These are phyloP conservation scores for Byssochlamys sp. DNA, from an alignment of 2,329 filamentous ascomycete genomes.

Conservation along the genomic window DNA sequence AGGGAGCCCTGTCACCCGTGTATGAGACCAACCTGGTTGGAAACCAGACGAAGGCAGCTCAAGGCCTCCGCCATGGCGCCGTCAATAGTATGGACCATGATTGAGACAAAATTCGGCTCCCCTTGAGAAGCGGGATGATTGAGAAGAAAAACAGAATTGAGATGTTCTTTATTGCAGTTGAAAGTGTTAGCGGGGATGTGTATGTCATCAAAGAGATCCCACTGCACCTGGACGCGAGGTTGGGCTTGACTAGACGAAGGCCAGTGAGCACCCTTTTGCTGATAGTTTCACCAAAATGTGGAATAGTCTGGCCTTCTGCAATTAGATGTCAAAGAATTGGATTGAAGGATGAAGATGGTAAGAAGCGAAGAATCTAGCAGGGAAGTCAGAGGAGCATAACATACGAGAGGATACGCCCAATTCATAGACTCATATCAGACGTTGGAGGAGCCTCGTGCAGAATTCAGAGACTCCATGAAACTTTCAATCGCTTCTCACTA, in stretches of 20 bases:
- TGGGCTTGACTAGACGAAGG: neutral
- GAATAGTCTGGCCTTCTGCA: neutral
- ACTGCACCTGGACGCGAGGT: neutral
- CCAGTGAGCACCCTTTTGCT: neutral
- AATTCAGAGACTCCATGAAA: too few species aligned
- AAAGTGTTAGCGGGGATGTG: neutral
- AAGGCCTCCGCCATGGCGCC: constrained; percentile 21
- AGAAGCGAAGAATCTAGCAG: neutral
- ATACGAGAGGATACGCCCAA: neutral
- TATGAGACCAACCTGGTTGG: constrained; percentile 17
- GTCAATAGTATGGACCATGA: constrained; percentile 16
- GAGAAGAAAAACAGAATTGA: neutral
- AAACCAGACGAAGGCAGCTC: constrained; percentile 15
- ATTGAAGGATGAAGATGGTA: neutral
- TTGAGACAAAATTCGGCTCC: neutral
- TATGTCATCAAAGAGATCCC: neutral
- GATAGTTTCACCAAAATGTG: neutral
- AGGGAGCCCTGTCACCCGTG: neutral
- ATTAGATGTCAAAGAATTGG: neutral
- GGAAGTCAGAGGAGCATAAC: neutral
- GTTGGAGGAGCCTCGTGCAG: neutral
- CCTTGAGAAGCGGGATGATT: neutral
- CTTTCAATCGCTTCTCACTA: neutral
- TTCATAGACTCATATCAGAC: neutral
- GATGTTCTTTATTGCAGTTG: neutral